Conservation (phyloP, 495 filamentous ascomycete genomes). For the Xylona heveae region DNA sequence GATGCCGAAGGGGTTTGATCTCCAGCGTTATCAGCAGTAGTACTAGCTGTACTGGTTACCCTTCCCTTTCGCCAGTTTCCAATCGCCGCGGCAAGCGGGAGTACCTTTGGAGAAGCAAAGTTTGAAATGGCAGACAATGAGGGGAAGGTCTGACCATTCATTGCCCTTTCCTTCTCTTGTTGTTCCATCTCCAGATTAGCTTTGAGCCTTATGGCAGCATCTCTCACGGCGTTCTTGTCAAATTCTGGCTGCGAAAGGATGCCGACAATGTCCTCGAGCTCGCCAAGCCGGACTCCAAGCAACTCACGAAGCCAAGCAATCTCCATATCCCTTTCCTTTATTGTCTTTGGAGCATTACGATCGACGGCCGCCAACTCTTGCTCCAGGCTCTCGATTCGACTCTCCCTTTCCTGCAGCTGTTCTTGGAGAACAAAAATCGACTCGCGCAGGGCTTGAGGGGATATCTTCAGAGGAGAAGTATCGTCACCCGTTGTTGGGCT, state of each 20-base stretch:
- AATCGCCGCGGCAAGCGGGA: slow-evolving; percentile 69
- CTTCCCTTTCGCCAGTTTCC: slow-evolving; percentile 55
- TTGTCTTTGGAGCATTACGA: slow-evolving; percentile 50
- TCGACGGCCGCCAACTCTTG: slow-evolving; percentile 42
- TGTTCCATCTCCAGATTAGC: slow-evolving; percentile 95
- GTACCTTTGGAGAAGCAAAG: slow-evolving; percentile 47
- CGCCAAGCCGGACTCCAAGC: slow-evolving; percentile 70
- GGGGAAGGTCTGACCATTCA: slow-evolving; percentile 24
- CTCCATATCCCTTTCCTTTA: slow-evolving; percentile 80
- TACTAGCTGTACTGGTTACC: slow-evolving; percentile 19
- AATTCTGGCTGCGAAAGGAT: slow-evolving; percentile 52
- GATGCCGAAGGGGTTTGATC: slow-evolving; percentile 20
- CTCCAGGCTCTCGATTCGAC: slow-evolving; percentile 70
- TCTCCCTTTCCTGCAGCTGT: slow-evolving; percentile 85
- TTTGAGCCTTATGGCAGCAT: slow-evolving; percentile 79
- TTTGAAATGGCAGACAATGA: slow-evolving; percentile 33
- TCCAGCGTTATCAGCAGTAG: slow-evolving; percentile 16
- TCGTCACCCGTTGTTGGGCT: slow-evolving; percentile 18
- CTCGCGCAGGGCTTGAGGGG: slow-evolving; percentile 82
- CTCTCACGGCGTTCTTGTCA: slow-evolving; percentile 54
- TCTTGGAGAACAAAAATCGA: slow-evolving; percentile 91
- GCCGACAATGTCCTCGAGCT: slow-evolving; percentile 77
- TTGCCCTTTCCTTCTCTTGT: slow-evolving; percentile 65
- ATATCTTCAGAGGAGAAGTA: slow-evolving; percentile 76
- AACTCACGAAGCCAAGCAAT: slow-evolving; percentile 90